Conservation (phyloP, 257 asterid genomes). For the Petrea volubilis region DNA sequence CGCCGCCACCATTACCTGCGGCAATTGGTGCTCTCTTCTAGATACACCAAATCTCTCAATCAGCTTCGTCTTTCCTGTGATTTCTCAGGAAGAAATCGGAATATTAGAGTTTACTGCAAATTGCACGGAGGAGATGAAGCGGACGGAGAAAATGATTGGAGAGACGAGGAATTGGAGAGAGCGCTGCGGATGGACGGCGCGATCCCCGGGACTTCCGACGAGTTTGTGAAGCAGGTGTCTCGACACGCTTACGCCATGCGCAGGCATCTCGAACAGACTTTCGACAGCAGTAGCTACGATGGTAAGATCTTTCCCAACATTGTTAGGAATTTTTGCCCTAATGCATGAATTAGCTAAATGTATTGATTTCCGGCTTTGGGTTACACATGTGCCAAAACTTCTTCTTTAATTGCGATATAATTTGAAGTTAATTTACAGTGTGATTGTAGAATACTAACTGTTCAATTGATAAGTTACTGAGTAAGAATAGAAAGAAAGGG, state of each 20-base stretch:
- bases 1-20: conserved; percentile 42
- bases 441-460: too few species aligned
- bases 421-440: too few species aligned
- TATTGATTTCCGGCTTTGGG: not conserved
- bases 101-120: conserved; percentile 32
- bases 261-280: conserved; percentile 82
- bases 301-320: conserved; percentile 40
- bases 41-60: conserved; percentile 13
- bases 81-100: conserved; percentile 17
- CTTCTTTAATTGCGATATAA: too few species aligned
- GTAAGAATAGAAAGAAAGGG: too few species aligned
- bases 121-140: conserved; percentile 35
- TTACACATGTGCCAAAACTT: too few species aligned
- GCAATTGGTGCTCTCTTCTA: conserved; percentile 34
- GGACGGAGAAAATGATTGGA: conserved; percentile 40
- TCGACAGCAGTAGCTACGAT: conserved; percentile 88
- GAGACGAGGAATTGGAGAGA: conserved; percentile 80
- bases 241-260: conserved; percentile 95
- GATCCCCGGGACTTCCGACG: conserved; percentile 76
- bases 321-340: not conserved
- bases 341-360: not conserved
- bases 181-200: conserved; percentile 91
- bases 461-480: too few species aligned
- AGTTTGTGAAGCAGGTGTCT: conserved; percentile 78
- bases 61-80: conserved; percentile 25